Conservation (phyloP, 768 basidiomycete genomes). For the Goffeauzyma gilvescens region DNA sequence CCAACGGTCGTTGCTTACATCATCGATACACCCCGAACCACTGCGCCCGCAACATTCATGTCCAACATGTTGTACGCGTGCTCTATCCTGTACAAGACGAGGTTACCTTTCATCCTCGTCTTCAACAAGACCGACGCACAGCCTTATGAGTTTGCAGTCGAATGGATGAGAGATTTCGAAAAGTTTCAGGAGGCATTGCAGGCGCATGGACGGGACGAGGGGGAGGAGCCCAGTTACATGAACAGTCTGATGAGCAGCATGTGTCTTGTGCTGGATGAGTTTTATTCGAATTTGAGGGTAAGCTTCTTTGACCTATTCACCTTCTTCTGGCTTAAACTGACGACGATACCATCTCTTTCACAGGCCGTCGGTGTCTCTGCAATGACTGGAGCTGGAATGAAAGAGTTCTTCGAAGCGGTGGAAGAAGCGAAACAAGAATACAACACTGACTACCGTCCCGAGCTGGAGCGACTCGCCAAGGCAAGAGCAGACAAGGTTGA, state of each 20-base stretch:
- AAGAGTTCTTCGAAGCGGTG: constrained; percentile 79
- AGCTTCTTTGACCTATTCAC: constrained; percentile 10
- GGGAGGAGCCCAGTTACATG: constrained; percentile 84
- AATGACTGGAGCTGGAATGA: constrained; percentile 81
- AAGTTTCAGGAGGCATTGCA: constrained; percentile 75
- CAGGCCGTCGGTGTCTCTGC: constrained; percentile 92
- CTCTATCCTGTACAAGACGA: constrained; percentile 95
- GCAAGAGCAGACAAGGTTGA: constrained; percentile 27
- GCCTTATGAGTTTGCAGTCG: constrained; percentile 72
- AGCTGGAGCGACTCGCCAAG: constrained; percentile 48
- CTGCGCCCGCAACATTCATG: constrained; percentile 89
- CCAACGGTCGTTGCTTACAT: constrained; percentile 92
- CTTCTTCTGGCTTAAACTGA: too few species aligned
- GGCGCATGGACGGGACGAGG: constrained; percentile 48
- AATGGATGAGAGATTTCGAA: constrained; percentile 98
- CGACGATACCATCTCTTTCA: background rate
- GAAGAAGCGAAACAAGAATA: constrained; percentile 74
- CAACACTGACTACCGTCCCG: constrained; percentile 77
- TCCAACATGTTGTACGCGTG: constrained; percentile 99
- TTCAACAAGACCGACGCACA: constrained; percentile 97
- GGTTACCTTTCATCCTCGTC: constrained; percentile 86
- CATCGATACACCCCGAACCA: constrained; percentile 88
- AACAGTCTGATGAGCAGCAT: constrained; percentile 97
- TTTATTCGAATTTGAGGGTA: constrained; percentile 88
- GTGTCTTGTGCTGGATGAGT: constrained; percentile 94